These are phyloP conservation scores for Blastobotrys proliferans DNA, from an alignment of 1,139 yeast genomes.

Conservation along the genomic window DNA sequence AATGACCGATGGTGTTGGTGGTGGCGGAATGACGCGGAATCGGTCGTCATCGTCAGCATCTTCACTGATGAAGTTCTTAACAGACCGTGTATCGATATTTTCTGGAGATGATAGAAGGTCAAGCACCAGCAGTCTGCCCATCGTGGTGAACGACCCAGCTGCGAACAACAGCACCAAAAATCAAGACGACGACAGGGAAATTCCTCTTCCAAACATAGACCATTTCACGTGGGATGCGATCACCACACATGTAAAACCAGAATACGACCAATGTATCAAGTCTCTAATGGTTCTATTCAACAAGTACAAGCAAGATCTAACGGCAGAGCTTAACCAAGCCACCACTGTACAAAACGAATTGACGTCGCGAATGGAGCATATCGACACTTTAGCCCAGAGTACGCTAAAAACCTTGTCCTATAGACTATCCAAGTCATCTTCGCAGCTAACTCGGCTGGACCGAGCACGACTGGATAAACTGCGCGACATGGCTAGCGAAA, in stretches of 20 bases:
- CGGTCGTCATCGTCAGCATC: constrained; percentile 8
- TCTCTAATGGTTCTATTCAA: constrained; percentile 16
- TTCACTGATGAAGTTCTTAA: constrained; percentile 3
- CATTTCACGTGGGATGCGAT: constrained; percentile 20
- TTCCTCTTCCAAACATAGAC: constrained; percentile 20
- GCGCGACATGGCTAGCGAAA: constrained; percentile 18
- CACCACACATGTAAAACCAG: constrained; percentile 10
- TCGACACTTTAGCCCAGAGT: constrained; percentile 21
- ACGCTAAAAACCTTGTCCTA: constrained; percentile 20
- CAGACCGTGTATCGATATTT: constrained; percentile 9
- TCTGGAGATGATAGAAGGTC: background rate
- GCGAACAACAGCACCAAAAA: background rate
- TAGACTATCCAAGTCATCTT: constrained; percentile 14
- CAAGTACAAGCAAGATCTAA: constrained; percentile 20
- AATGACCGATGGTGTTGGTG: no score
- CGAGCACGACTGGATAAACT: constrained; percentile 15
- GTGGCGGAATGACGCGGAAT: constrained; percentile 3
- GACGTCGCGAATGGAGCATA: constrained; percentile 19
- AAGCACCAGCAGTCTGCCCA: background rate
- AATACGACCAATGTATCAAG: constrained; percentile 15
- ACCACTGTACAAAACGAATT: constrained; percentile 18
- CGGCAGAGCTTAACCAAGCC: constrained; percentile 19
- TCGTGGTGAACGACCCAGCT: constrained; percentile 5
- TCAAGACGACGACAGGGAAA: constrained; percentile 10
- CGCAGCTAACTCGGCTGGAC: constrained; percentile 16